phyloP scores from a whole-genome alignment of 805 yeast species.

The Lipomyces lipofer region DNA sequence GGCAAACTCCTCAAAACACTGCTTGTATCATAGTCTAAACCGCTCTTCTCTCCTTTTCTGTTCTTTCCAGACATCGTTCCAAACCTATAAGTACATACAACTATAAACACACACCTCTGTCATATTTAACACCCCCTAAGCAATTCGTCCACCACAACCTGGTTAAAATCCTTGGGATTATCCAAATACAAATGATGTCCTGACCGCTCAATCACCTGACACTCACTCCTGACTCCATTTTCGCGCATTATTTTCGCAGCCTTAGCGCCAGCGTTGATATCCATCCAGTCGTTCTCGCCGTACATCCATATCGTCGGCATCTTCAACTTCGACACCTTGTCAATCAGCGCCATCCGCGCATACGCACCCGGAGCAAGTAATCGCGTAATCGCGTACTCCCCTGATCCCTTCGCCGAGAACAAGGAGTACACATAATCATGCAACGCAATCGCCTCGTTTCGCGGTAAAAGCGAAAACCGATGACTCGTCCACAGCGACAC shows the following conservation, averaged over 20 bases:
- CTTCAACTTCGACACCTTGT: conserved; percentile 52
- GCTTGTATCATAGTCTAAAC: too few species aligned
- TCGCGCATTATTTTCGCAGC: conserved; percentile 36
- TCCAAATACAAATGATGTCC: conserved; percentile 79
- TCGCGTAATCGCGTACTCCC: conserved; percentile 86
- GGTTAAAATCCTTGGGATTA: conserved; percentile 55
- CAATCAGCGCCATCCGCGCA: conserved; percentile 71
- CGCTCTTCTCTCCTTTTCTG: too few species aligned
- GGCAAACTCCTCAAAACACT: too few species aligned
- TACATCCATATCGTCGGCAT: conserved; percentile 80
- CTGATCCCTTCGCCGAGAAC: conserved; percentile 85
- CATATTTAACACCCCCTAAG: too few species aligned
- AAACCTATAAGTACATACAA: too few species aligned
- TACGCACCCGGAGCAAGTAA: conserved; percentile 88
- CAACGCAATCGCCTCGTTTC: conserved; percentile 51
- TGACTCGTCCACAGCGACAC: conserved; percentile 89
- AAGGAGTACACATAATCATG: conserved; percentile 82
- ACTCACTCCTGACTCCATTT: conserved; percentile 35
- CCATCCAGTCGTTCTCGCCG: conserved; percentile 79
- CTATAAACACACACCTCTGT: too few species aligned
- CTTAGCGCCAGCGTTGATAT: conserved; percentile 43
- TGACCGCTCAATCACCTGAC: conserved; percentile 48
- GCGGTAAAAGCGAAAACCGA: conserved; percentile 62
- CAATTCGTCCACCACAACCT: conserved; percentile 11
- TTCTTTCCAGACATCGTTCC: too few species aligned